These are phyloP conservation scores for Backusella tuberculispora DNA, from an alignment of 192 early-diverging fungal genomes.

Conservation along the genomic window DNA sequence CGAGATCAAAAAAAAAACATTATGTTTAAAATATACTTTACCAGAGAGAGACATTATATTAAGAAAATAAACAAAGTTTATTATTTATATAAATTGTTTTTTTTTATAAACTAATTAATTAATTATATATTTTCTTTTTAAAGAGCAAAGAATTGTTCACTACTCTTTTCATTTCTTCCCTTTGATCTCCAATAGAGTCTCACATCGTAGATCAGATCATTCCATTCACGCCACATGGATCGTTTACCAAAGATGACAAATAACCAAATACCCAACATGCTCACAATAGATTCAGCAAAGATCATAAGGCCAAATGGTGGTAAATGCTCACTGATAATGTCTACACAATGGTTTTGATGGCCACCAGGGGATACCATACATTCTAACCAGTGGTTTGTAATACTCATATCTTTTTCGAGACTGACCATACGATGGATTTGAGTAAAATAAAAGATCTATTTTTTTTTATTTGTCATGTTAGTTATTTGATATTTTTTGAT, in stretches of 20 bases:
- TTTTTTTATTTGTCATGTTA: neutral
- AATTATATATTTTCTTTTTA: conserved; percentile 26
- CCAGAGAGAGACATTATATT: no score
- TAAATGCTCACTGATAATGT: conserved; percentile 35
- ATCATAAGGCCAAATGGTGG: conserved; percentile 53
- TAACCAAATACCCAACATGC: conserved; percentile 46
- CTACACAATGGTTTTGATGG: conserved; percentile 45
- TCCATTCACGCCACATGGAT: conserved; percentile 48
- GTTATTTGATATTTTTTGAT: no score
- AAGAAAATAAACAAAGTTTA: no score
- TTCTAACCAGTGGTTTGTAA: conserved; percentile 40
- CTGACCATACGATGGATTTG: conserved; percentile 42
- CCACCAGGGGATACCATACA: conserved; percentile 42
- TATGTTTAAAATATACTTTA: no score
- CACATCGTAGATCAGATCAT: conserved; percentile 45
- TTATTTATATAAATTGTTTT: neutral
- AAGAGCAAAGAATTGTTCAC: conserved; percentile 57
- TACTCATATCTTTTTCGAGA: neutral
- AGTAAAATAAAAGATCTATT: conserved; percentile 51
- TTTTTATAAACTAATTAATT: neutral
- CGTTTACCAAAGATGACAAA: conserved; percentile 54
- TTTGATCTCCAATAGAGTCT: conserved; percentile 37
- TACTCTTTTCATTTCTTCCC: conserved; percentile 42
- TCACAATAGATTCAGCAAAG: conserved; percentile 49
- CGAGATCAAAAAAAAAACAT: no score